Conservation (phyloP, 139 green algal genomes). For the Coelastrella sp. region DNA sequence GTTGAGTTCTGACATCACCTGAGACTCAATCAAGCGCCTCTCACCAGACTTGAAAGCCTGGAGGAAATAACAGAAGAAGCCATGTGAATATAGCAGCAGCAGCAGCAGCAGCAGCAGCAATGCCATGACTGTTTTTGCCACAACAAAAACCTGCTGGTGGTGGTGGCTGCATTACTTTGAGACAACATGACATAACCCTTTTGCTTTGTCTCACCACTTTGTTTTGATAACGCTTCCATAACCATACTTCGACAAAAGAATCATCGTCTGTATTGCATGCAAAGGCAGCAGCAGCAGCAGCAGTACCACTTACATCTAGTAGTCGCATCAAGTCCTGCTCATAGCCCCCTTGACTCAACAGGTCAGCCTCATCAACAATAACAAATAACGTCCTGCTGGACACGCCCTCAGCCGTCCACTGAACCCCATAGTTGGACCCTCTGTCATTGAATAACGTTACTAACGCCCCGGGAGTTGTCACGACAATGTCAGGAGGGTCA, state of each 20-base stretch:
- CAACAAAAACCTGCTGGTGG: too few relatives aligned
- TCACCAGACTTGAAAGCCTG: conserved; percentile 75
- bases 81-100: too few relatives aligned
- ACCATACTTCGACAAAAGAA: too few relatives aligned
- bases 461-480: conserved; percentile 82
- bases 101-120: too few relatives aligned
- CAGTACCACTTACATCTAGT: conserved; percentile 66
- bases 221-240: too few relatives aligned
- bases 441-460: conserved; percentile 60
- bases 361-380: conserved; percentile 96
- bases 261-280: not conserved
- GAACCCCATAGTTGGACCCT: conserved; percentile 62
- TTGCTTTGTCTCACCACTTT: too few relatives aligned
- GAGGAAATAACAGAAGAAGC: too few relatives aligned
- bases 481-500: conserved; percentile 74
- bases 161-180: too few relatives aligned
- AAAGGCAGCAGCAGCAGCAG: not conserved
- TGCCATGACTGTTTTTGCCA: too few relatives aligned
- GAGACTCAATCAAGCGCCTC: conserved; percentile 54
- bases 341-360: conserved; percentile 88
- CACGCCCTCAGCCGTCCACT: conserved; percentile 72
- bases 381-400: conserved; percentile 68
- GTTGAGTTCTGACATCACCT: conserved; percentile 64
- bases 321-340: conserved; percentile 66
- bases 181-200: too few relatives aligned